A percentile compares a stretch with the other conserved stretches of the same genome.
phyloP scores from a whole-genome alignment of 2,329 filamentous ascomycete genomes.

The Escovopsis sp. region DNA sequence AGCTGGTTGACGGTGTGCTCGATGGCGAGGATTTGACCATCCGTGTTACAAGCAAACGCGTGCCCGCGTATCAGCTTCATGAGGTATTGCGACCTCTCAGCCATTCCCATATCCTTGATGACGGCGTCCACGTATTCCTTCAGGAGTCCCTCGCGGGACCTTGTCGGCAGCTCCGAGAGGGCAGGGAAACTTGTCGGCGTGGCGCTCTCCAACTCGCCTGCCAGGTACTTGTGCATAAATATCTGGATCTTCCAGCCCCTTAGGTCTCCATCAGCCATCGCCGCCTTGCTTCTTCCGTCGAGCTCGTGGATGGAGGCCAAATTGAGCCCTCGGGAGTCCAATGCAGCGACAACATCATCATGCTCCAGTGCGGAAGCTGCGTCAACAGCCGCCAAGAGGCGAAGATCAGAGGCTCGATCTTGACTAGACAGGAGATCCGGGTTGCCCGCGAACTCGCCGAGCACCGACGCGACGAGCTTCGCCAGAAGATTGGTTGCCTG shows the following conservation, averaged over 20 bases:
- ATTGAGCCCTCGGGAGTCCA: slow-evolving; percentile 11
- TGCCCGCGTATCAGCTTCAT: slow-evolving; percentile 21
- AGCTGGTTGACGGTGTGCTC: slow-evolving; percentile 26
- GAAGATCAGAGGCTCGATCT: slow-evolving; percentile 11
- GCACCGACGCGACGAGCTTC: slow-evolving; percentile 12
- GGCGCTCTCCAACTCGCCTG: slow-evolving; percentile 17
- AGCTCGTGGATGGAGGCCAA: slow-evolving; percentile 20
- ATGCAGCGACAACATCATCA: slow-evolving; percentile 9
- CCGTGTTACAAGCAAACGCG: slow-evolving; percentile 14
- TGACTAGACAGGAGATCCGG: slow-evolving; percentile 16
- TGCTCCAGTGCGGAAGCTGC: slow-evolving; percentile 11
- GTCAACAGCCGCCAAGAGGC: slow-evolving; percentile 20
- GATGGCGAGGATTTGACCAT: slow-evolving; percentile 30
- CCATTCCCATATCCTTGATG: slow-evolving; percentile 17
- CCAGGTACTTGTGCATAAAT: slow-evolving; percentile 26
- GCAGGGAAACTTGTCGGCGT: slow-evolving; percentile 18
- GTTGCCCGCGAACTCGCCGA: slow-evolving; percentile 15
- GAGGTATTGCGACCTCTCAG: slow-evolving; percentile 24
- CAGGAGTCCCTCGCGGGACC: slow-evolving; percentile 18
- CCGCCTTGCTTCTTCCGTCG: slow-evolving; percentile 19
- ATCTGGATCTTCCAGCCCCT: slow-evolving; percentile 31
- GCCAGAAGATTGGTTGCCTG: slow-evolving; percentile 15
- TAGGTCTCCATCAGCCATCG: slow-evolving; percentile 21
- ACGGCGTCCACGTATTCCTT: slow-evolving; percentile 18
- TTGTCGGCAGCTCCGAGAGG: slow-evolving; percentile 14